Conservation (phyloP, 305 asterid genomes). For the Coffea humblotiana region DNA sequence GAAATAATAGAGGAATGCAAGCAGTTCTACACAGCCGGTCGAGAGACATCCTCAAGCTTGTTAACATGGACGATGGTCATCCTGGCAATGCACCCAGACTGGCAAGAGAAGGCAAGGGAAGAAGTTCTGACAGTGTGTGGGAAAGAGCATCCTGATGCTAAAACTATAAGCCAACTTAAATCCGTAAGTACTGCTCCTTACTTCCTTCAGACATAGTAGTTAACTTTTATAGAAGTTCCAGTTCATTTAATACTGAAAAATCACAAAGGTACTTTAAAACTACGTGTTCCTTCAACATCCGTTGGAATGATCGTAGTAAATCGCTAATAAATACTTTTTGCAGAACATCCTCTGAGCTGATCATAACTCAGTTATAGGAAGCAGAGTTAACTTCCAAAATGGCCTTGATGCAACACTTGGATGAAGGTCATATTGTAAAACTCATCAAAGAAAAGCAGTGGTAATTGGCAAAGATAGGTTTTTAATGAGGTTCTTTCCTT, state of each 20-base stretch:
- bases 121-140: slow-evolving; percentile 40
- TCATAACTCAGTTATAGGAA: neutral
- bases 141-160: slow-evolving; percentile 38
- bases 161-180: slow-evolving; percentile 47
- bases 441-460: neutral
- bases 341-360: neutral
- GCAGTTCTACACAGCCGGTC: slow-evolving; percentile 47
- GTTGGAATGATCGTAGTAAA: too few relatives aligned
- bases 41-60: slow-evolving; percentile 47
- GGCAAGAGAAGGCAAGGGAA: slow-evolving; percentile 60
- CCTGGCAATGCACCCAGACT: slow-evolving; percentile 51
- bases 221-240: neutral
- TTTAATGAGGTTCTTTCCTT: neutral
- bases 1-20: slow-evolving; percentile 58
- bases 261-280: neutral
- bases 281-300: neutral
- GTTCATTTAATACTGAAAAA: neutral
- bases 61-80: slow-evolving; percentile 47
- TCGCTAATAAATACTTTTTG: too few relatives aligned
- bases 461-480: neutral
- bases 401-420: neutral
- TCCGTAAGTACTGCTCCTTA: slow-evolving; percentile 31
- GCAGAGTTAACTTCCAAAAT: neutral
- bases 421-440: neutral
- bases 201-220: neutral